Conservation (phyloP, 1,284 basidiomycete species). For the Tausonia pullulans region DNA sequence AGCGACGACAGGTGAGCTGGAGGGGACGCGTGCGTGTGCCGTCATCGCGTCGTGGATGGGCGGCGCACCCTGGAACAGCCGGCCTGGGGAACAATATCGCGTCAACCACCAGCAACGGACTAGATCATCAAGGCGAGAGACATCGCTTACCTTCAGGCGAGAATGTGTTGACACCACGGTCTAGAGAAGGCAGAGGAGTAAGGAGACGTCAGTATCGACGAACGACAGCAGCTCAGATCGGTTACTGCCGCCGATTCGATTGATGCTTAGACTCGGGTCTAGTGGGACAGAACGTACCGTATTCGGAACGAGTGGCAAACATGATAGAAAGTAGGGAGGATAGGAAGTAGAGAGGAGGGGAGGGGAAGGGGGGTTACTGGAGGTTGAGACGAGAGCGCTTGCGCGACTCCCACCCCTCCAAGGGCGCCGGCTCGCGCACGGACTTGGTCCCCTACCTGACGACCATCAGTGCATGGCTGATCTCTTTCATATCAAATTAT, state of each 20-base stretch:
- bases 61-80: slow-evolving; percentile 38
- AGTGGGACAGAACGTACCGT: slow-evolving; percentile 43
- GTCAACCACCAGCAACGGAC: neutral
- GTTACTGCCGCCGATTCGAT: neutral
- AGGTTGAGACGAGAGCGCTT: neutral
- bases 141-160: slow-evolving; percentile 67
- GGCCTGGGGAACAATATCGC: slow-evolving; percentile 26
- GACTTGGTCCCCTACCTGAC: too few relatives aligned
- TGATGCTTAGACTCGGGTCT: neutral
- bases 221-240: neutral
- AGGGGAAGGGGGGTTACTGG: neutral
- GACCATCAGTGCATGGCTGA: too few relatives aligned
- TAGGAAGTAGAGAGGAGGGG: neutral
- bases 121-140: neutral
- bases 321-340: slow-evolving; percentile 36
- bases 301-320: slow-evolving; percentile 90
- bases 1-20: slow-evolving; percentile 7
- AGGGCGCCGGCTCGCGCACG: too few relatives aligned
- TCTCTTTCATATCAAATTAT: too few relatives aligned
- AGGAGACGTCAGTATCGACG: neutral
- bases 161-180: slow-evolving; percentile 97
- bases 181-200: slow-evolving; percentile 35
- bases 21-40: slow-evolving; percentile 16
- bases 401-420: too few relatives aligned
- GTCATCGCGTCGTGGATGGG: too few relatives aligned